A percentile compares a stretch with the other conserved stretches of the same genome.
These are phyloP conservation scores for Cladosporium sphaerospermum DNA, from an alignment of 2,329 filamentous ascomycete species.

Conservation along the genomic window DNA sequence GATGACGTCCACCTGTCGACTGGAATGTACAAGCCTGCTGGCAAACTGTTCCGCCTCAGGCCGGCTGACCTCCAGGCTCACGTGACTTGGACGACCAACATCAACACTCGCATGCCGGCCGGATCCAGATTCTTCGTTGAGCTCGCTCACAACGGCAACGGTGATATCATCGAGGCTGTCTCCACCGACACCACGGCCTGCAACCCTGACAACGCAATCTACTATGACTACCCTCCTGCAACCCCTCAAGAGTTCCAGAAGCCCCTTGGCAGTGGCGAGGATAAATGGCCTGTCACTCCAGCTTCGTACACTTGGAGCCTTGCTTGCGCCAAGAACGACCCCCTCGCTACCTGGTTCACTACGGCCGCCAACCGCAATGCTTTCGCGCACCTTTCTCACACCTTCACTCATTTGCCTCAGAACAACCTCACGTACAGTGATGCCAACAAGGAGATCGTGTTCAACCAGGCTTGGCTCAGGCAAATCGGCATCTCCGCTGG, in stretches of 20 bases:
- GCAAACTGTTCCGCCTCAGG: conserved; percentile 45
- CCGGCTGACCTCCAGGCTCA: conserved; percentile 43
- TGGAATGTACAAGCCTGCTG: conserved; percentile 37
- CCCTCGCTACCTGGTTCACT: conserved; percentile 50
- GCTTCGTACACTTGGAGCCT: conserved; percentile 44
- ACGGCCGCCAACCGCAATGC: conserved; percentile 44
- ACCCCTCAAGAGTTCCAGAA: conserved; percentile 43
- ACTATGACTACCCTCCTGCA: conserved; percentile 36
- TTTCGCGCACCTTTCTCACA: conserved; percentile 57
- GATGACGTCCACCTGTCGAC: conserved; percentile 57
- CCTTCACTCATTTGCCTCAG: conserved; percentile 54
- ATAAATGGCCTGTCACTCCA: conserved; percentile 37
- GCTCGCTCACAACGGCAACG: conserved; percentile 51
- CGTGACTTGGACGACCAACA: conserved; percentile 37
- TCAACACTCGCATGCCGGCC: conserved; percentile 44
- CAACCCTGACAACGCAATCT: conserved; percentile 30
- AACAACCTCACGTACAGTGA: conserved; percentile 57
- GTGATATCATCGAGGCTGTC: conserved; percentile 34
- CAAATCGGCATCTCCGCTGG: conserved; percentile 44
- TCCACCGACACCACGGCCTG: conserved; percentile 20
- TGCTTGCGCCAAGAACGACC: conserved; percentile 46
- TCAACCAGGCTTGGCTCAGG: conserved; percentile 55
- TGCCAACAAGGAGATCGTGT: conserved; percentile 51
- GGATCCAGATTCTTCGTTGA: conserved; percentile 50
- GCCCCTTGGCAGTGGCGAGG: conserved; percentile 31